phyloP scores from a whole-genome alignment of 495 filamentous ascomycete species.

The Podospora pseudoanserina region DNA sequence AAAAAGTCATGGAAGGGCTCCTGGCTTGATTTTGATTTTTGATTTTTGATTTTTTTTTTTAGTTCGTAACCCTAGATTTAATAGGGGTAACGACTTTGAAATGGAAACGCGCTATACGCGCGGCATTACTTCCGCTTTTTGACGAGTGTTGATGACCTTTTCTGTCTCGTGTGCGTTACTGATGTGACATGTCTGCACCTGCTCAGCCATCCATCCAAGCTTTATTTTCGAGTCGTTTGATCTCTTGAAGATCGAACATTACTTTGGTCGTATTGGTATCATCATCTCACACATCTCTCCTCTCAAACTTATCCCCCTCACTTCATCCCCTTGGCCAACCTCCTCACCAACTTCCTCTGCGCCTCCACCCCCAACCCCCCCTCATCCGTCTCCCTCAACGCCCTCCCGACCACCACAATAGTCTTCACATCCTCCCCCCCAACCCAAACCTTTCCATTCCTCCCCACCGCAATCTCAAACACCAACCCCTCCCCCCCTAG shows the following conservation, averaged over 20 bases:
- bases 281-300: too few relatives aligned
- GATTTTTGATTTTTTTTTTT: background rate
- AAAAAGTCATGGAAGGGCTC: conserved; percentile 7
- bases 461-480: conserved; percentile 92
- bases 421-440: conserved; percentile 66
- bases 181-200: background rate
- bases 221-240: background rate
- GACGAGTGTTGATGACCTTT: background rate
- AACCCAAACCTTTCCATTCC: conserved; percentile 93
- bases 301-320: conserved; percentile 18
- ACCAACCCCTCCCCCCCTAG: conserved; percentile 67
- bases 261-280: too few relatives aligned
- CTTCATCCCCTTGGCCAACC: conserved; percentile 48
- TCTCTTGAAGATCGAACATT: too few relatives aligned
- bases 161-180: background rate
- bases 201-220: background rate
- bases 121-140: background rate
- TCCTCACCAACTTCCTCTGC: conserved; percentile 77
- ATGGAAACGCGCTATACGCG: background rate
- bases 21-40: conserved; percentile 4
- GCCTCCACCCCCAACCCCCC: conserved; percentile 61
- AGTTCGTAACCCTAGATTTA: background rate
- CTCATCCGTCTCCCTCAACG: conserved; percentile 71
- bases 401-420: conserved; percentile 69
- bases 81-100: background rate